A percentile compares a stretch with the other conserved stretches of the same genome.
phyloP scores from a whole-genome alignment of 73 alveolate species.

The Symbiodinium pilosum region DNA sequence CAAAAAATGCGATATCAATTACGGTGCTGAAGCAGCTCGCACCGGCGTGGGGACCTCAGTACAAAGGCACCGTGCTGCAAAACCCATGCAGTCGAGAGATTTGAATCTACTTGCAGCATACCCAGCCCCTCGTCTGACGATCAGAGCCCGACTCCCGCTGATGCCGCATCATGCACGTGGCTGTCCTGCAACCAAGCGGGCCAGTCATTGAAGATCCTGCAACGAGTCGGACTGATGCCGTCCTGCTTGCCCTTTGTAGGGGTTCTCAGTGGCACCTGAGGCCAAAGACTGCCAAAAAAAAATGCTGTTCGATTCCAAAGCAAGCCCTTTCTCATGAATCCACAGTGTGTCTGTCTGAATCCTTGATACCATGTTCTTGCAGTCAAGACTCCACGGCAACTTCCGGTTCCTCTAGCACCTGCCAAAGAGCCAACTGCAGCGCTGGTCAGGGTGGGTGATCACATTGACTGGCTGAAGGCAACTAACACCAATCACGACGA shows the following conservation, averaged over 20 bases:
- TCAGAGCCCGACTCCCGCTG: conserved; percentile 22
- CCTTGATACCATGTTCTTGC: not conserved
- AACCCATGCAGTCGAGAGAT: not conserved
- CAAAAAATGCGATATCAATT: conserved; percentile 1
- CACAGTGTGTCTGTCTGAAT: no score
- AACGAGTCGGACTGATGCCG: not conserved
- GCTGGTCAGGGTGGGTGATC: no score
- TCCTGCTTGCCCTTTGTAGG: conserved; percentile 17
- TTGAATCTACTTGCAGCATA: not conserved
- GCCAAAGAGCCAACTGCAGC: no score
- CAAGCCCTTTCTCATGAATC: no score
- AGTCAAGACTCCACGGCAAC: not conserved
- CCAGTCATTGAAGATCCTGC: no score
- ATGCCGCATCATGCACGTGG: conserved; percentile 25
- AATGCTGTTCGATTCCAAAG: no score
- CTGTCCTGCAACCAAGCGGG: not conserved
- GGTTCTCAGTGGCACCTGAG: not conserved
- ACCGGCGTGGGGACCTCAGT: conserved; percentile 68
- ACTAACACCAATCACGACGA: no score
- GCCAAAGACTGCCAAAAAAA: not conserved
- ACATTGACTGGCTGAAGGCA: no score
- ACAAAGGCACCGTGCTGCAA: not conserved
- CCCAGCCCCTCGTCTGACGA: no score
- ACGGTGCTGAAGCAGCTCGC: conserved; percentile 47
- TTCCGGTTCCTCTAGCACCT: not conserved